Evolutionary conservation across 2,329 filamentous ascomycete genomes (phyloP).

Genomic region (Pestalotiopsis sp.): DNA sequence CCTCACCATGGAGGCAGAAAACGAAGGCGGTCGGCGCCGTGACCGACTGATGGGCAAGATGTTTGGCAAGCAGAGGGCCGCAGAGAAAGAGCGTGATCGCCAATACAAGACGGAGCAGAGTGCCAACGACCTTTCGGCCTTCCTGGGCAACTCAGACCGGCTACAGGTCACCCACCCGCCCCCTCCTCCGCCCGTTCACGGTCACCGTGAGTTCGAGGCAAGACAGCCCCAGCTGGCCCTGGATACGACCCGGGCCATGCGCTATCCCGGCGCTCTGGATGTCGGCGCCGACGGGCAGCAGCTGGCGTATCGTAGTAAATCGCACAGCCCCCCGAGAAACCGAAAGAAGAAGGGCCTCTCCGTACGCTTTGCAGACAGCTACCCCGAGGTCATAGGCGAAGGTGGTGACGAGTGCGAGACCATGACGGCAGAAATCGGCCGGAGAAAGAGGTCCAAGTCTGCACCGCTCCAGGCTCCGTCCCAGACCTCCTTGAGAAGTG

Average conservation of each 20-base stretch:
- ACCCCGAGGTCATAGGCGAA: slow-evolving; percentile 84
- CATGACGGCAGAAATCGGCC: slow-evolving; percentile 72
- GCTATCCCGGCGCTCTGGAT: slow-evolving; percentile 57
- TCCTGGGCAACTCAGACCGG: slow-evolving; percentile 59
- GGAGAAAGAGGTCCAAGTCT: slow-evolving; percentile 49
- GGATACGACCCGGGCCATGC: slow-evolving; percentile 57
- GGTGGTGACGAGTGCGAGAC: slow-evolving; percentile 85
- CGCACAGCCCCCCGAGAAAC: slow-evolving; percentile 47
- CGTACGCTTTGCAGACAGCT: slow-evolving; percentile 73
- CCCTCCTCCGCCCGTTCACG: slow-evolving; percentile 38
- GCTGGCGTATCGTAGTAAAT: slow-evolving; percentile 43
- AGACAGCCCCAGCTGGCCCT: slow-evolving; percentile 47
- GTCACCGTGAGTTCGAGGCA: slow-evolving; percentile 24
- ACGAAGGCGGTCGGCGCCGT: slow-evolving; percentile 28
- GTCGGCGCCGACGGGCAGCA: slow-evolving; percentile 48
- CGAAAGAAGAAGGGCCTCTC: slow-evolving; percentile 64
- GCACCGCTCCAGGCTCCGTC: slow-evolving; percentile 35
- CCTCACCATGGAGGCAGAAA: slow-evolving; percentile 32
- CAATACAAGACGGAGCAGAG: slow-evolving; percentile 41
- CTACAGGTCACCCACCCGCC: slow-evolving; percentile 55
- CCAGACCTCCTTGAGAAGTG: slow-evolving; percentile 31
- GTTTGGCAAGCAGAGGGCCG: slow-evolving; percentile 46
- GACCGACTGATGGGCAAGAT: slow-evolving; percentile 66
- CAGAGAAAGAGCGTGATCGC: slow-evolving; percentile 25
- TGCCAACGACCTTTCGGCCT: slow-evolving; percentile 58